Evolutionary conservation across 139 green algal genomes (phyloP), one percentile per base, ranked within the genome.

Genomic region (Picochlorum sp.): DNA sequence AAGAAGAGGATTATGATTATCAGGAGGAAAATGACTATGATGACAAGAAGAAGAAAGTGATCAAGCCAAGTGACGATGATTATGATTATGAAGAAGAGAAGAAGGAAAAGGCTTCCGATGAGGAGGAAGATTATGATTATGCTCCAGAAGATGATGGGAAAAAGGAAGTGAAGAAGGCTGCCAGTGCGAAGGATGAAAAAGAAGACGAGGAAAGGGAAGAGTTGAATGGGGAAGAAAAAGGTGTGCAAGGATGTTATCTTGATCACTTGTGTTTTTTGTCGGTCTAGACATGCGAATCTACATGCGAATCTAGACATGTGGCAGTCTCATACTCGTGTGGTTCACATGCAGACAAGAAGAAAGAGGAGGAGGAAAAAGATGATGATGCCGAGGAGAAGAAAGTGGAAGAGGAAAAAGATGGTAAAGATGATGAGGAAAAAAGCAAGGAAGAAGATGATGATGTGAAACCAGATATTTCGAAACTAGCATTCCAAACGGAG

Each of bases 371-470:
- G 9, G 10, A 35, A 25, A 18, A 35, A 8, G 20, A 58, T 9
- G 50, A 40, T 8, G 50, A 40, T 8, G 50, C 10, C 6, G 50
- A 49, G 25, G 29, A 61, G n/a, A 28, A 50, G 2, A 7, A 50
- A 37, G 32, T 2, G 22, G 29, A 32, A 50, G 30, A 61, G 2
- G 30, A 61, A 35, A 31, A 50, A 8, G 54, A 50, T 33, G 35
- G 14, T 20, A 18, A 50, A 26, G 54, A 61, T 13, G 54, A 50
- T 35, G 54, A 47, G 25, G 30, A 53, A 1, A 12, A 45, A 18
- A 16, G 39, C 39, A 45, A 50, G 20, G 20, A 59, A 1, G 52
- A 59, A 45, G 52, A 59, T 6, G 35, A 59, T 14, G 52, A 59
- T 50, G 52, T 50, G 10, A 10, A 50, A 33, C 9, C 12, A 29